Evolutionary conservation across 129 eudicot species (phyloP).

Genomic region (Escallonia rubra): DNA sequence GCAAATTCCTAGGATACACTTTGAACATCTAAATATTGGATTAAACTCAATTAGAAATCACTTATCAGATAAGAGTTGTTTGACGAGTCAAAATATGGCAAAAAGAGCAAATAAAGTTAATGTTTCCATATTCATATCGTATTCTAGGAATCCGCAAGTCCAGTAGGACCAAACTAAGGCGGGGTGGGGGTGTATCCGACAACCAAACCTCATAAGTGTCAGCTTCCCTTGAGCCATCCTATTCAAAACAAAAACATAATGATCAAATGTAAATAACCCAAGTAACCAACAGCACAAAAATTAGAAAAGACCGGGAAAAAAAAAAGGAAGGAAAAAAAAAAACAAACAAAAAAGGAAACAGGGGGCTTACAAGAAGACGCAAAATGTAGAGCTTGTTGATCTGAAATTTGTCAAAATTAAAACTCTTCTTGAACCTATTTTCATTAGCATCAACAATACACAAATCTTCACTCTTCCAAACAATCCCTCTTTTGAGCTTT

Average conservation of each 20-base stretch:
- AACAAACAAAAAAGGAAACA: background rate
- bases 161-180: no score
- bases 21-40: no score
- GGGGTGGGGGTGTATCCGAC: background rate
- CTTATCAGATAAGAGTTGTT: background rate
- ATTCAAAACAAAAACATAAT: slow-evolving; percentile 13
- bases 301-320: no score
- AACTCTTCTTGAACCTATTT: background rate
- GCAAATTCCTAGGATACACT: no score
- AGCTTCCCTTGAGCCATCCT: slow-evolving; percentile 58
- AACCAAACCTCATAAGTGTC: slow-evolving; percentile 44
- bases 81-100: no score
- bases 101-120: no score
- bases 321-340: background rate
- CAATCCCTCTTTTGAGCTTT: slow-evolving; percentile 19
- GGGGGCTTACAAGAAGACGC: slow-evolving; percentile 46
- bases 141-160: no score
- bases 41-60: slow-evolving; percentile 1
- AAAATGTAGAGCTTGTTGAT: slow-evolving; percentile 30
- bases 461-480: slow-evolving; percentile 39
- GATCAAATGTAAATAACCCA: background rate
- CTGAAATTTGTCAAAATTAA: slow-evolving; percentile 22
- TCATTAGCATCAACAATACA: slow-evolving; percentile 40
- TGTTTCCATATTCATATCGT: no score
- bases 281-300: background rate